Percentiles rank a stretch among this genome's conserved stretches.
Conservation (phyloP, 2,329 filamentous ascomycete genomes). For the Sclerotinia glacialis region DNA sequence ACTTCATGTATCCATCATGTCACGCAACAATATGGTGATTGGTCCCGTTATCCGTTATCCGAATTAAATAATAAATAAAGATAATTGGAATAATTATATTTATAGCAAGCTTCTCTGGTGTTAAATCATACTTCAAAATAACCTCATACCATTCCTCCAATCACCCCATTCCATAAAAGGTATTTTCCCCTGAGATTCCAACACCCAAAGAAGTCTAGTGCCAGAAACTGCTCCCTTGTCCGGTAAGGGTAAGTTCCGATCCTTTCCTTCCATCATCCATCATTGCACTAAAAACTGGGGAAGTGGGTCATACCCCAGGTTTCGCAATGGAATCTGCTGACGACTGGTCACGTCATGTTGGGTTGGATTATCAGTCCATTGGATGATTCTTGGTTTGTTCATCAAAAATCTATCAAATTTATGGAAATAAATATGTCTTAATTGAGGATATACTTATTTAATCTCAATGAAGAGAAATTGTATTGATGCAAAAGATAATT, state of each 20-base stretch:
- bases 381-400: not conserved
- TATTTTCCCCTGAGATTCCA: not conserved
- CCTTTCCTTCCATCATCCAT: not conserved
- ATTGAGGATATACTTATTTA: not conserved
- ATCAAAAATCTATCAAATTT: not conserved
- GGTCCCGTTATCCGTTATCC: not conserved
- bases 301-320: constrained; percentile 19
- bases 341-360: not conserved
- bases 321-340: constrained; percentile 11
- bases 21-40: not conserved
- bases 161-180: not conserved
- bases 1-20: not conserved
- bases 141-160: not conserved
- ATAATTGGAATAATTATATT: not conserved
- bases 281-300: constrained; percentile 6
- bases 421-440: not conserved
- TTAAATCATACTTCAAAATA: too few species aligned
- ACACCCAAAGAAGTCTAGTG: constrained; percentile 2
- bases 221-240: not conserved
- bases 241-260: not conserved
- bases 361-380: not conserved
- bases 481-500: not conserved
- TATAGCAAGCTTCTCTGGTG: too few species aligned
- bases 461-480: too few species aligned
- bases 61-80: not conserved